These are phyloP conservation scores for Exserohilum turcica DNA, from an alignment of 2,329 filamentous ascomycete species.

Conservation along the genomic window DNA sequence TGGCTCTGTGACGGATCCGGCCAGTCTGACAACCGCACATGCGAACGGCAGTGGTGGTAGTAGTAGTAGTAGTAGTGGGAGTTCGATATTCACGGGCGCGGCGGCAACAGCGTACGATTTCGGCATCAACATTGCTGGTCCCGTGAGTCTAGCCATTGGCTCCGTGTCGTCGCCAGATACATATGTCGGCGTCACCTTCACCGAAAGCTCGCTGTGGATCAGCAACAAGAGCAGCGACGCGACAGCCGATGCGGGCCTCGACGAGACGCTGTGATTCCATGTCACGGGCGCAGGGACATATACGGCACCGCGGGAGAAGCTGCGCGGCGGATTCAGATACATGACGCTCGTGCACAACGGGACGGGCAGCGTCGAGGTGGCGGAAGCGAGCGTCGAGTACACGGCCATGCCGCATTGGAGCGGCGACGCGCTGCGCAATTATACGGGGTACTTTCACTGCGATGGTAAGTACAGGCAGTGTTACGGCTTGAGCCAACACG, in stretches of 20 bases:
- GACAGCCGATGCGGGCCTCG: conserved; percentile 54
- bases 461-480: conserved; percentile 36
- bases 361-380: conserved; percentile 49
- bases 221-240: conserved; percentile 54
- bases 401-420: conserved; percentile 53
- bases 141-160: conserved; percentile 46
- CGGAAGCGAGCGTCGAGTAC: conserved; percentile 48
- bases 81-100: conserved; percentile 41
- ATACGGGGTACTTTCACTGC: conserved; percentile 52
- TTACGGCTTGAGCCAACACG: no score
- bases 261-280: conserved; percentile 57
- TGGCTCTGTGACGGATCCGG: conserved; percentile 47
- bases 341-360: conserved; percentile 53
- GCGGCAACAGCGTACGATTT: conserved; percentile 52
- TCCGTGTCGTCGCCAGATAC: conserved; percentile 42
- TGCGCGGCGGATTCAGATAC: conserved; percentile 55
- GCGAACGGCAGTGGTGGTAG: no score
- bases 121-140: conserved; percentile 50
- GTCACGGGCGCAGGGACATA: conserved; percentile 49
- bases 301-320: conserved; percentile 49
- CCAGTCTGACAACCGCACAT: conserved; percentile 36
- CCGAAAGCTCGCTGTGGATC: conserved; percentile 56
- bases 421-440: conserved; percentile 44
- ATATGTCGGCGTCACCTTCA: conserved; percentile 52
- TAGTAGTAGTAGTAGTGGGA: conserved; percentile 19